These are phyloP conservation scores for Xanthoconium purpureum DNA, from an alignment of 768 basidiomycete species.

Conservation along the genomic window DNA sequence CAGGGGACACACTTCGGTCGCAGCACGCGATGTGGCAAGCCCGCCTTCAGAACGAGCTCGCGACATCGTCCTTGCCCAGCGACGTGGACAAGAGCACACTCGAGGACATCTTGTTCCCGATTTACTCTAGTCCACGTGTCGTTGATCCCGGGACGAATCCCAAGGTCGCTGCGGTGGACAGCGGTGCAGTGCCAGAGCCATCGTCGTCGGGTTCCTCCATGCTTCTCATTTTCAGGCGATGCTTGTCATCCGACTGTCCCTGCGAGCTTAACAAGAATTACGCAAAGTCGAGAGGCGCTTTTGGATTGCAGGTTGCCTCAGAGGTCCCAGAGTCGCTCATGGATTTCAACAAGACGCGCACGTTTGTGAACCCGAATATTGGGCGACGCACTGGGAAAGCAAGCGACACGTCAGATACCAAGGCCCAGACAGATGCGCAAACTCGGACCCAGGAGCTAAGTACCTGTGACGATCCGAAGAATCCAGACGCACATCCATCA, in stretches of 20 bases:
- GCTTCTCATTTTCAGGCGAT: slow-evolving; percentile 10
- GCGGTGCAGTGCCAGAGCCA: not conserved
- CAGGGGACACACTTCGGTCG: slow-evolving; percentile 15
- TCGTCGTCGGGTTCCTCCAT: not conserved
- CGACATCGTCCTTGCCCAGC: not conserved
- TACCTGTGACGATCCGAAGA: not conserved
- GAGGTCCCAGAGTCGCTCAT: not conserved
- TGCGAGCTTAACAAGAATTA: slow-evolving; percentile 8
- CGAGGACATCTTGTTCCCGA: not conserved
- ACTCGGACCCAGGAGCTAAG: not conserved
- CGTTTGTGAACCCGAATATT: not conserved
- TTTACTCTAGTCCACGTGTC: not conserved
- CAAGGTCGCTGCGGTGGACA: not conserved
- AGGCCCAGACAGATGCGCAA: not conserved
- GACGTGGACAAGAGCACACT: not conserved
- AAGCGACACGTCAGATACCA: not conserved
- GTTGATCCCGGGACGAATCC: not conserved
- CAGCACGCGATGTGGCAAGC: slow-evolving; percentile 12
- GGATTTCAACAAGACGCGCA: not conserved
- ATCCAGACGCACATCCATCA: not conserved
- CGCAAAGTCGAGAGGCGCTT: not conserved
- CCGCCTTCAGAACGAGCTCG: slow-evolving; percentile 11
- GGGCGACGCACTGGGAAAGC: not conserved
- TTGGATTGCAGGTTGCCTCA: not conserved
- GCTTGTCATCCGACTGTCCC: slow-evolving; percentile 12